Evolutionary conservation across 495 filamentous ascomycete species (phyloP).

Genomic region (Penicillium goetzii): DNA sequence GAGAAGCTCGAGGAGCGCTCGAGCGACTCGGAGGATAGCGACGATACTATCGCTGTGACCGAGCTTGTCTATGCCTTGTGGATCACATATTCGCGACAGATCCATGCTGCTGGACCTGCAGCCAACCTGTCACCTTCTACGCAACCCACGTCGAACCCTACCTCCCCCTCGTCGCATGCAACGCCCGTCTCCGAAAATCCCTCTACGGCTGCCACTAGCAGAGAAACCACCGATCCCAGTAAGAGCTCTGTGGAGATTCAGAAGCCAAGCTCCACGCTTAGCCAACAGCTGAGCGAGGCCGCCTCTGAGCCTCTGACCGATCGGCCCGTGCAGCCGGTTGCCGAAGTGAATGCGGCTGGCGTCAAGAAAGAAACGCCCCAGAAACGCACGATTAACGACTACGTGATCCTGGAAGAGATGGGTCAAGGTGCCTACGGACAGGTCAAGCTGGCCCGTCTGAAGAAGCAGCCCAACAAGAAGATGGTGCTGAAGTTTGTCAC

Average conservation of each 20-base stretch:
- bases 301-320: slow-evolving; percentile 58
- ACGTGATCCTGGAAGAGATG: slow-evolving; percentile 95
- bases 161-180: slow-evolving; percentile 20
- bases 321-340: slow-evolving; percentile 48
- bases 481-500: slow-evolving; percentile 98
- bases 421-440: slow-evolving; percentile 97
- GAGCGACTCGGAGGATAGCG: slow-evolving; percentile 42
- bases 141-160: slow-evolving; percentile 26
- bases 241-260: slow-evolving; percentile 35
- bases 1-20: slow-evolving; percentile 38
- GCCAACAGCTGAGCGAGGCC: slow-evolving; percentile 75
- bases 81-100: slow-evolving; percentile 93
- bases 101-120: slow-evolving; percentile 74
- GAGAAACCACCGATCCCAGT: slow-evolving; percentile 15
- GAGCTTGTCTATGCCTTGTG: slow-evolving; percentile 94
- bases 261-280: slow-evolving; percentile 68
- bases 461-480: slow-evolving; percentile 73
- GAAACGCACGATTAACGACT: slow-evolving; percentile 89
- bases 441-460: slow-evolving; percentile 93
- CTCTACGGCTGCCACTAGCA: not conserved
- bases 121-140: slow-evolving; percentile 48
- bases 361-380: slow-evolving; percentile 36
- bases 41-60: slow-evolving; percentile 54
- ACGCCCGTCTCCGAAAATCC: slow-evolving; percentile 10
- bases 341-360: slow-evolving; percentile 39